Evolutionary conservation across 176 grass and related monocot species (phyloP).

Genomic region (Avena insularis): DNA sequence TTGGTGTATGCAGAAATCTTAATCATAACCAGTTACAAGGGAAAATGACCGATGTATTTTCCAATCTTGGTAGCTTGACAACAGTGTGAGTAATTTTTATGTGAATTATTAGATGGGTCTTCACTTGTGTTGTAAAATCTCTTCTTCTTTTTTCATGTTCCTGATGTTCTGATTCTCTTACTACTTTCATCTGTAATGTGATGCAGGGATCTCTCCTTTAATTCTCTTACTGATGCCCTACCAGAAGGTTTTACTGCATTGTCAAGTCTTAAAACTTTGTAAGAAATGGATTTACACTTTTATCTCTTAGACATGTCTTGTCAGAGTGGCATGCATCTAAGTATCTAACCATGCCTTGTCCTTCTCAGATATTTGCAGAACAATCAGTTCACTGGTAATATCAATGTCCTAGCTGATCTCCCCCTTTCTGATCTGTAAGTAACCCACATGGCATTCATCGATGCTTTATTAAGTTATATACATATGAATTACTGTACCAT

Average conservation of each 20-base stretch:
- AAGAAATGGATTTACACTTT: conserved; percentile 46
- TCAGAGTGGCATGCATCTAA: conserved; percentile 33
- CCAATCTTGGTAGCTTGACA: conserved; percentile 70
- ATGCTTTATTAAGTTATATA: conserved; percentile 34
- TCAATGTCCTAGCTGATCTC: conserved; percentile 81
- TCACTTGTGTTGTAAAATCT: conserved; percentile 19
- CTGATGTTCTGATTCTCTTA: conserved; percentile 34
- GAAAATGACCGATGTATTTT: conserved; percentile 79
- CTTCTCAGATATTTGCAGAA: conserved; percentile 85
- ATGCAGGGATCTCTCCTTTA: conserved; percentile 87
- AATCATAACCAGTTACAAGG: conserved; percentile 86
- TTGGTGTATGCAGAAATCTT: conserved; percentile 68
- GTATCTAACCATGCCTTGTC: conserved; percentile 30
- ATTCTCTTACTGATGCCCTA: conserved; percentile 76
- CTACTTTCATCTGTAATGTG: conserved; percentile 41
- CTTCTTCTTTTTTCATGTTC: conserved; percentile 26
- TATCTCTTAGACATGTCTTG: conserved; percentile 19
- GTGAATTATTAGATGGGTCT: conserved; percentile 14
- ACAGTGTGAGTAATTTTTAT: conserved; percentile 66
- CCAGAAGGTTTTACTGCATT: conserved; percentile 74
- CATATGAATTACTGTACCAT: conserved; percentile 1
- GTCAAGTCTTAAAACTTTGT: conserved; percentile 82
- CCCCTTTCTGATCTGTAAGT: conserved; percentile 89
- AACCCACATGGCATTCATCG: conserved; percentile 16
- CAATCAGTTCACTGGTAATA: conserved; percentile 86